Conservation (phyloP, 257 asterid species). For the Solanum virginianum region DNA sequence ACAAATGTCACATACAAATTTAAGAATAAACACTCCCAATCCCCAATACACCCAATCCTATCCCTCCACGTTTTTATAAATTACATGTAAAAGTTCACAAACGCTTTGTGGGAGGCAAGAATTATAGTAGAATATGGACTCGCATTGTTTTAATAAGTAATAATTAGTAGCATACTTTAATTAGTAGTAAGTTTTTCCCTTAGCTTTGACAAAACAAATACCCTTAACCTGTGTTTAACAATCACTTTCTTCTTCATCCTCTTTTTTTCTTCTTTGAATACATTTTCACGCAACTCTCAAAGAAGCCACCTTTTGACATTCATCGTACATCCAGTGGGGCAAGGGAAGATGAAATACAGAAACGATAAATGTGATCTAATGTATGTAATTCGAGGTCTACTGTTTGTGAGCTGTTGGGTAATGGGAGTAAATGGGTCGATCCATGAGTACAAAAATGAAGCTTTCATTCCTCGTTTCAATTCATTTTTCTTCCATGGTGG, state of each 20-base stretch:
- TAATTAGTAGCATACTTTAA: not conserved
- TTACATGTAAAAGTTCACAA: no score
- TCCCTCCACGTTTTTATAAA: no score
- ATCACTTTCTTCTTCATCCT: not conserved
- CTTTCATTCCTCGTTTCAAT: conserved; percentile 76
- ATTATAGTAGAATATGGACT: not conserved
- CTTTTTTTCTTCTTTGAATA: not conserved
- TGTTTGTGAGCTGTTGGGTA: conserved; percentile 14
- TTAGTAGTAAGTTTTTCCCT: not conserved
- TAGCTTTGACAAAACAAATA: not conserved
- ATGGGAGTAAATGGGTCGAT: conserved; percentile 65
- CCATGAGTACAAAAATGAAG: conserved; percentile 82
- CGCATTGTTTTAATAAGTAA: not conserved
- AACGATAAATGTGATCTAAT: conserved; percentile 35
- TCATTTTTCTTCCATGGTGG: conserved; percentile 95
- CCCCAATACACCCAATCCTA: no score
- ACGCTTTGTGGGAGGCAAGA: not conserved
- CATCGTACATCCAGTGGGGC: not conserved
- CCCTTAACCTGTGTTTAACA: not conserved
- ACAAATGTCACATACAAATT: no score
- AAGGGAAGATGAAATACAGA: conserved; percentile 15
- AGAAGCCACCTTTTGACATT: not conserved
- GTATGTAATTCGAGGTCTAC: conserved; percentile 19
- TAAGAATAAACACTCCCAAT: no score
- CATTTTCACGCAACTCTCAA: not conserved